A percentile compares a stretch with the other conserved stretches of the same genome.
These are phyloP conservation scores for Pseudoturritis turrita DNA, from an alignment of 345 rosid genomes.

Conservation along the genomic window DNA sequence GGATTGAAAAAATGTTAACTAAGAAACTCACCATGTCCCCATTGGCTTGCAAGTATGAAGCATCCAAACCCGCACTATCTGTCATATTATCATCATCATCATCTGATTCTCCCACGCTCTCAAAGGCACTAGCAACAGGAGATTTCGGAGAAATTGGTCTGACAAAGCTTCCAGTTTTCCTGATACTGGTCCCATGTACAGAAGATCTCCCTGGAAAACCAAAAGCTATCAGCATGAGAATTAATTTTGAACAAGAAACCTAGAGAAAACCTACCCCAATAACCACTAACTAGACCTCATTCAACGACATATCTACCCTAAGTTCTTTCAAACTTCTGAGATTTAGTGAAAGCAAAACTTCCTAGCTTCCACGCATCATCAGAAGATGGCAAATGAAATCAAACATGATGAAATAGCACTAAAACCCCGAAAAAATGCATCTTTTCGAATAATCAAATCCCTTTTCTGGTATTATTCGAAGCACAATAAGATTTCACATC, in stretches of 20 bases:
- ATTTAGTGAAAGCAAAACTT: no score
- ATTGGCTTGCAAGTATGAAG: conserved; percentile 56
- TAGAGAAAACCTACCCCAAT: no score
- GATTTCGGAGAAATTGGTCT: conserved; percentile 92
- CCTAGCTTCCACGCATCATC: no score
- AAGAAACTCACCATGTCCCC: conserved; percentile 71
- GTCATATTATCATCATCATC: conserved; percentile 88
- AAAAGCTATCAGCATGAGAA: no score
- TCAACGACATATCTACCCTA: no score
- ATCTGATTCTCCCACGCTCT: conserved; percentile 88
- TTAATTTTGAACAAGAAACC: no score
- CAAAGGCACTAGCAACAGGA: conserved; percentile 92
- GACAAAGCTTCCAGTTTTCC: conserved; percentile 56
- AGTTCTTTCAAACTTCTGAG: no score
- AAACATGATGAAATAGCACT: not conserved
- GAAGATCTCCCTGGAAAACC: conserved; percentile 51
- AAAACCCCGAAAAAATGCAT: not conserved
- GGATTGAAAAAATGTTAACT: not conserved
- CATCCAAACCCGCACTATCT: conserved; percentile 54
- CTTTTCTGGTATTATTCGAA: no score
- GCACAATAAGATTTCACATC: conserved; percentile 7
- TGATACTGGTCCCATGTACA: conserved; percentile 44
- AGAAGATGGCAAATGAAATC: not conserved
- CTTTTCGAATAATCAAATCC: no score
- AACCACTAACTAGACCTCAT: no score